Conservation (phyloP, 768 basidiomycete species). For the Russula vinacea region DNA sequence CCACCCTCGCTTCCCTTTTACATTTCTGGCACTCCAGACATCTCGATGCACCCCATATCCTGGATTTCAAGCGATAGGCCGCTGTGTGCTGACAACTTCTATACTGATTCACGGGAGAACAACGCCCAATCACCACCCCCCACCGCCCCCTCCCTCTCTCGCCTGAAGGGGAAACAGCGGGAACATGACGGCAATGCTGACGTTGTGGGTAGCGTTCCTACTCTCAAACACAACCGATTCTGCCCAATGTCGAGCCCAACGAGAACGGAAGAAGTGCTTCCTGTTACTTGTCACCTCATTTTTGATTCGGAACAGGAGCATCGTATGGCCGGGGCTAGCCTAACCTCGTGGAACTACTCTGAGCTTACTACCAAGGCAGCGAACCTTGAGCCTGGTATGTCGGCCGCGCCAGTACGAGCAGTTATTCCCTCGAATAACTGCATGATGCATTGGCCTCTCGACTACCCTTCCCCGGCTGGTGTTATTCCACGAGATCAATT, state of each 20-base stretch:
- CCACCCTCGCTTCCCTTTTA: slow-evolving; percentile 8
- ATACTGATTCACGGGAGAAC: not conserved
- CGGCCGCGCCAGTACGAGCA: not conserved
- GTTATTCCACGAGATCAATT: not conserved
- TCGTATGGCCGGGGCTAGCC: not conserved
- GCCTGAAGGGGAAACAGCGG: slow-evolving; percentile 13
- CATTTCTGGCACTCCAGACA: slow-evolving; percentile 7
- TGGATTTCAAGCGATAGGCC: slow-evolving; percentile 13
- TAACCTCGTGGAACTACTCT: not conserved
- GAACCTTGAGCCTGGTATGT: not conserved
- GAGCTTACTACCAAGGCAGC: not conserved
- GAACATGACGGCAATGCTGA: not conserved
- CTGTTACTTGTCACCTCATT: not conserved
- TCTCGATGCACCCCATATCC: slow-evolving; percentile 16
- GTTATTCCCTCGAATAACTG: not conserved
- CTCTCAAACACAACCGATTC: slow-evolving; percentile 5
- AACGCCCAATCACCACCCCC: not conserved
- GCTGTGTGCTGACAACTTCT: not conserved
- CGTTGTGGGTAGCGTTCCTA: no score
- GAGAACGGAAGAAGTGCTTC: not conserved
- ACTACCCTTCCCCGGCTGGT: not conserved
- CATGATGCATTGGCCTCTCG: not conserved
- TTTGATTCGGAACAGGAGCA: not conserved
- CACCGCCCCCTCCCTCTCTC: not conserved
- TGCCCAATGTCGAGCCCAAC: not conserved